Conservation (phyloP, 139 green algal genomes). For the Picochlorum sp. region DNA sequence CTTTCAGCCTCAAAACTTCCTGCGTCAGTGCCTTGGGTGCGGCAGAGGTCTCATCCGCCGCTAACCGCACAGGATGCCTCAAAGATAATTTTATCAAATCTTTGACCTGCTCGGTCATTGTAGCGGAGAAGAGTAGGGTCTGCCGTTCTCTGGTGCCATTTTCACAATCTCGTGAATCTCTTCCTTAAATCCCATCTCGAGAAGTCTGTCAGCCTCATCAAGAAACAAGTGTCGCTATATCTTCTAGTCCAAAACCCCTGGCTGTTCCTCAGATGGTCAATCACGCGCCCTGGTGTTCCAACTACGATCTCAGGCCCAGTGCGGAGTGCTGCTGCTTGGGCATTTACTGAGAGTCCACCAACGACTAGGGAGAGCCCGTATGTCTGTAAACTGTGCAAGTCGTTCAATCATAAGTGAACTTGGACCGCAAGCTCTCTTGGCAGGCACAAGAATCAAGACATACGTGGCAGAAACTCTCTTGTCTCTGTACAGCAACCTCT, state of each 20-base stretch:
- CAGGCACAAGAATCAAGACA: slow-evolving; percentile 76
- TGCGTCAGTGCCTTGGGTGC: slow-evolving; percentile 69
- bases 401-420: slow-evolving; percentile 90
- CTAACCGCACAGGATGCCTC: slow-evolving; percentile 77
- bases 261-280: slow-evolving; percentile 94
- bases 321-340: slow-evolving; percentile 73
- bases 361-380: slow-evolving; percentile 83
- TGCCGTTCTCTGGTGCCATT: slow-evolving; percentile 76
- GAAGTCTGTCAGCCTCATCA: slow-evolving; percentile 89
- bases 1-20: slow-evolving; percentile 83
- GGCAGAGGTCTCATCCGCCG: slow-evolving; percentile 60
- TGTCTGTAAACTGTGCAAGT: slow-evolving; percentile 89
- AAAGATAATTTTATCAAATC: slow-evolving; percentile 69
- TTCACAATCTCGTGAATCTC: slow-evolving; percentile 76
- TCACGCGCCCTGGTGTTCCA: slow-evolving; percentile 77
- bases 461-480: slow-evolving; percentile 58
- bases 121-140: slow-evolving; percentile 89
- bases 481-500: slow-evolving; percentile 82
- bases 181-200: slow-evolving; percentile 83
- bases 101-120: slow-evolving; percentile 62
- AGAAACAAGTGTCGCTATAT: slow-evolving; percentile 78
- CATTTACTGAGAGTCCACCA: slow-evolving; percentile 76
- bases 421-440: slow-evolving; percentile 91
- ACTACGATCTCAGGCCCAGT: slow-evolving; percentile 81
- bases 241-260: slow-evolving; percentile 78